Evolutionary conservation across 2,329 filamentous ascomycete genomes (phyloP).

Genomic region (Neonectria magnoliae): DNA sequence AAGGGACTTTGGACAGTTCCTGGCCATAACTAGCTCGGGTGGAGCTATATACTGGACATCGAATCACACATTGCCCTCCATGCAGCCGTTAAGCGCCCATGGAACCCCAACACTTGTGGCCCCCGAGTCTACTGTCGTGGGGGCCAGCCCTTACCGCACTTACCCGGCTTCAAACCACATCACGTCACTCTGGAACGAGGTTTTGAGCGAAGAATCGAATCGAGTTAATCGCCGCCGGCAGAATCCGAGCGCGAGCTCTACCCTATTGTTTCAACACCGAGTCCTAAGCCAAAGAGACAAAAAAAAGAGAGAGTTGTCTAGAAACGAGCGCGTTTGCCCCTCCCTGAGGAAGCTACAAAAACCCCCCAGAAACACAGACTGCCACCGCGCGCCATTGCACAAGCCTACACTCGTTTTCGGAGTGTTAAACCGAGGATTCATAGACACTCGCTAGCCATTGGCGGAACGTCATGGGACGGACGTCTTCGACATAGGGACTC

Average conservation of each 20-base stretch:
- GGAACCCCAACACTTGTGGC: neutral
- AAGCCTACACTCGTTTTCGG: neutral
- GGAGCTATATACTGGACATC: neutral
- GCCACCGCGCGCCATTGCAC: neutral
- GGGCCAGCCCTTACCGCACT: neutral
- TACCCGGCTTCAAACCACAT: neutral
- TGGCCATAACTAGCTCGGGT: neutral
- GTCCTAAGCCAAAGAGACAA: neutral
- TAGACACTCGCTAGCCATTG: conserved; percentile 58
- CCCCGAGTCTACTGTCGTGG: neutral
- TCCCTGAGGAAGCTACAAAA: neutral
- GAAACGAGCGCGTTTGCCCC: neutral
- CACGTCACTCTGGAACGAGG: neutral
- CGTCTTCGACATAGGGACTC: conserved; percentile 47
- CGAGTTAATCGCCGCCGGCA: conserved; percentile 6
- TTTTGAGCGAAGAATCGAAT: neutral
- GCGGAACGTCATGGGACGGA: conserved; percentile 62
- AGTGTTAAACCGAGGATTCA: neutral
- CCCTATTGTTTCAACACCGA: conserved; percentile 8
- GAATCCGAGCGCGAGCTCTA: conserved; percentile 28
- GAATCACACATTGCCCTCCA: neutral
- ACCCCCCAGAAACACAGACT: neutral
- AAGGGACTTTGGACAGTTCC: neutral
- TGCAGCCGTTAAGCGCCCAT: neutral
- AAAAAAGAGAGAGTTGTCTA: neutral